Evolutionary conservation across 768 basidiomycete genomes (phyloP).

Genomic region (Punctularia strigosozonata): DNA sequence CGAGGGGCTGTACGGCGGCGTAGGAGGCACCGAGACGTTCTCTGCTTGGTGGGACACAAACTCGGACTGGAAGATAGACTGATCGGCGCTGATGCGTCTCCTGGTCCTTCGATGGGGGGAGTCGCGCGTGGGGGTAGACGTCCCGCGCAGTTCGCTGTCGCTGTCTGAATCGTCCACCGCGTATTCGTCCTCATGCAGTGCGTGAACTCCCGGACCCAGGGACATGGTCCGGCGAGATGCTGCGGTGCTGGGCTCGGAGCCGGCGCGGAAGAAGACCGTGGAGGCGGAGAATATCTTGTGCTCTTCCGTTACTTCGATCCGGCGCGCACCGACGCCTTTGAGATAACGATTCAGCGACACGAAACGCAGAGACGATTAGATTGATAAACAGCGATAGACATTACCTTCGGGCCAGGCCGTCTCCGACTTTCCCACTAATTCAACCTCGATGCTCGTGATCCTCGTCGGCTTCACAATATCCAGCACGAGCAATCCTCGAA

Average conservation of each 20-base stretch:
- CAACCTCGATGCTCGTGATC: constrained; percentile 77
- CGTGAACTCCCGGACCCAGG: constrained; percentile 38
- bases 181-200: constrained; percentile 20
- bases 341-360: constrained; percentile 3
- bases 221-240: constrained; percentile 36
- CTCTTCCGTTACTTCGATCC: constrained; percentile 70
- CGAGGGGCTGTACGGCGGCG: constrained; percentile 21
- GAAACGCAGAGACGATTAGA: constrained; percentile 4
- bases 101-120: constrained; percentile 5
- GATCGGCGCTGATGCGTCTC: constrained; percentile 20
- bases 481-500: constrained; percentile 57
- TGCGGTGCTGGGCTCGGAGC: constrained; percentile 23
- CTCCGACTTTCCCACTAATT: constrained; percentile 57
- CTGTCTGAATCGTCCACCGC: constrained; percentile 24
- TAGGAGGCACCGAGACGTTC: constrained; percentile 12
- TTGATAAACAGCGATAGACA: constrained; percentile 11
- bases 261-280: constrained; percentile 63
- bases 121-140: neutral
- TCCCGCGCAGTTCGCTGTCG: constrained; percentile 12
- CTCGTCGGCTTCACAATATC: constrained; percentile 65
- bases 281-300: constrained; percentile 62
- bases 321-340: constrained; percentile 52
- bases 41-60: constrained; percentile 15
- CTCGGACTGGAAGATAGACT: constrained; percentile 17
- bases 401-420: constrained; percentile 87